Evolutionary conservation across 306 rosid genomes (phyloP).

Genomic region (Cucumis melo): DNA sequence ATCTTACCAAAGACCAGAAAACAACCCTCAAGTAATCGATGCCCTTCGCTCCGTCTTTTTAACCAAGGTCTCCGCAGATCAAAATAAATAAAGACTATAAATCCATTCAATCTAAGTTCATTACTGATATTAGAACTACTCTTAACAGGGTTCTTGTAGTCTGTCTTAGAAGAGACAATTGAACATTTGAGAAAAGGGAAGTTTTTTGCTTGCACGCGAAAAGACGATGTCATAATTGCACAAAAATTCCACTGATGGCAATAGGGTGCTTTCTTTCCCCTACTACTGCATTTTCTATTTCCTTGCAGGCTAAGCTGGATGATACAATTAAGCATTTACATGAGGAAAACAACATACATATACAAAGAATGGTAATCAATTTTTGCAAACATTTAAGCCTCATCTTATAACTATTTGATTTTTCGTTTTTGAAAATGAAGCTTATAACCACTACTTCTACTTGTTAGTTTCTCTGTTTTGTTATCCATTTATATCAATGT

Average conservation of each 20-base stretch:
- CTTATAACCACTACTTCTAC: too few species aligned
- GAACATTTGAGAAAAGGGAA: constrained; percentile 26
- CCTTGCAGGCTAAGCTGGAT: constrained; percentile 33
- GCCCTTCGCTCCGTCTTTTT: neutral
- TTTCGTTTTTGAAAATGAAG: too few species aligned
- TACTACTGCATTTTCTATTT: constrained; percentile 8
- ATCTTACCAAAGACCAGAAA: neutral
- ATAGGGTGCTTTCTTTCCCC: neutral
- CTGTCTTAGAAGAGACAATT: constrained; percentile 26
- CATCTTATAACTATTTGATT: too few species aligned
- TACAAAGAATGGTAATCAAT: constrained; percentile 26
- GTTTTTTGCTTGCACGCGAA: constrained; percentile 22
- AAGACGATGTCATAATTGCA: constrained; percentile 24
- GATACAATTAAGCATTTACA: constrained; percentile 33
- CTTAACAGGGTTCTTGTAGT: constrained; percentile 14
- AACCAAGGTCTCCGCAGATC: neutral
- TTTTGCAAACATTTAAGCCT: neutral
- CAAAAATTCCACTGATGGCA: neutral
- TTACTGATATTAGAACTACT: neutral
- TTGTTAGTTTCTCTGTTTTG: too few species aligned
- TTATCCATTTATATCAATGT: too few species aligned
- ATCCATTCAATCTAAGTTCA: neutral
- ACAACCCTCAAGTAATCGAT: neutral
- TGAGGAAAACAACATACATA: constrained; percentile 31
- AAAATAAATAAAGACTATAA: neutral